Base-by-base conservation (phyloP, 179 eudicot species). In the Nepenthes alata region DNA sequence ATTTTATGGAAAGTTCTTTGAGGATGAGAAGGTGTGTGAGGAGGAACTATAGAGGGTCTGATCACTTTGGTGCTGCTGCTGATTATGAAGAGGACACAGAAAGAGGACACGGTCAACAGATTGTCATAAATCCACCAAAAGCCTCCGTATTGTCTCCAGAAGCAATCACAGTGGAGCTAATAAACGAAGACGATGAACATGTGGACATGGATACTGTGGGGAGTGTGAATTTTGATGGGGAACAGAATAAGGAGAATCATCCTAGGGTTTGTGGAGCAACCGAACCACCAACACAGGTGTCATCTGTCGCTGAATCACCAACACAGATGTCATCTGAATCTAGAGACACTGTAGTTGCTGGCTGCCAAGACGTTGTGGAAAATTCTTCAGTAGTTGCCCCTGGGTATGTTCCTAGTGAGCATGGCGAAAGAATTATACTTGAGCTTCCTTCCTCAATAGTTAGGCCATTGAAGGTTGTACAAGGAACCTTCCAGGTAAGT, bases 401-500 rank as follows among this genome's bases (percentile, higher is more conserved):
- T 66, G 96, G 97, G 38, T 90, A 94, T 82, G 93, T 94, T 67
- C 96, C 87, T 41, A 82, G 88, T 63, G 97, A 87, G 73, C 81
- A 74, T 47, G 87, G 86, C 80, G 99, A 94, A 75, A 83, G 91
- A 77, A 87, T 94, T 67, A 71, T 90, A 70, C 84, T 90, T 79
- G 99, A 94, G 77, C 83, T 94, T 68, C 89, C 91, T 50, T 83
- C 96, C 36, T 85, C 95, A 13, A 83, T 94, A 89, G 91, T 90
- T 74, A 83, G 83, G 72, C 96, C 96, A 39, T 75, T 94, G 54
- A 85, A 75, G 77, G 84, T 94, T 77, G 78, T 81, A 37, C 81
- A 72, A 54, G 99, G 99, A 78, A 94, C 82, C 48, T 84, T 94
- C 69, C 99, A 94, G 76, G 99, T 90, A 81, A 83, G 96, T 77